Evolutionary conservation across 108 stramenopile species (phyloP), one percentile per base, ranked within the genome.

Genomic region (Asterionellopsis glacialis): DNA sequence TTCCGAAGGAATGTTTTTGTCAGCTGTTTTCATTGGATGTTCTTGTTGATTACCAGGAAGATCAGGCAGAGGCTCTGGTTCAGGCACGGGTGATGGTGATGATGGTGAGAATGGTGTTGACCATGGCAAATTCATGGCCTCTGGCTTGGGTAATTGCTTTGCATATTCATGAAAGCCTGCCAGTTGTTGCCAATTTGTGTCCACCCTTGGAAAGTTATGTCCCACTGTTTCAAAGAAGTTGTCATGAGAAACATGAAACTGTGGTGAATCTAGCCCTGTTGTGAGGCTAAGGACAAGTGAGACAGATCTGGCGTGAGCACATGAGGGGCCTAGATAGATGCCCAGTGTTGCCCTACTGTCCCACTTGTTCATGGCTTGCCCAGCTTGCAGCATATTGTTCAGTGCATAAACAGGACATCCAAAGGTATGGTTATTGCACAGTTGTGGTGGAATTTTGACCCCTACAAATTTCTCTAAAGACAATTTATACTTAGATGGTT

Each of bases 221-320:
- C 22, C 41, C 1, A 53, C 33, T 0, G 76, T 74, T 13, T 74
- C 69, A 54, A 69, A 78, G 59, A 61, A 45, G 23, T 61, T 59
- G 55, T 78, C 69, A 59, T 54, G 69, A 9, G 42, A 39, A 16
- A 60, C 45, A 38, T 77, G 70, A 51, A 63, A 72, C 26, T 77
- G 70, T 9, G 65, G 75, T 33, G 72, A 68, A 0, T 63, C 64
- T 2, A 69, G 59, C 0, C 72, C 77, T 11, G 77, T 70, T 15
- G 15, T 49, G 2, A 44, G 62, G 28, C 61, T 67, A 14, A 74
- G 51, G 4, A 74, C 48, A 26, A 79, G 52, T 1, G 53, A 49
- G 0, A 79, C 69, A n/a, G 61, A 65, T 9, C 76, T 11, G n/a
- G 72, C 71, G 49, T 77, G 76, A 39, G 1, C 13, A 9, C 60